phyloP scores from a whole-genome alignment of 1,284 basidiomycete genomes.

The Ganoderma sinense region DNA sequence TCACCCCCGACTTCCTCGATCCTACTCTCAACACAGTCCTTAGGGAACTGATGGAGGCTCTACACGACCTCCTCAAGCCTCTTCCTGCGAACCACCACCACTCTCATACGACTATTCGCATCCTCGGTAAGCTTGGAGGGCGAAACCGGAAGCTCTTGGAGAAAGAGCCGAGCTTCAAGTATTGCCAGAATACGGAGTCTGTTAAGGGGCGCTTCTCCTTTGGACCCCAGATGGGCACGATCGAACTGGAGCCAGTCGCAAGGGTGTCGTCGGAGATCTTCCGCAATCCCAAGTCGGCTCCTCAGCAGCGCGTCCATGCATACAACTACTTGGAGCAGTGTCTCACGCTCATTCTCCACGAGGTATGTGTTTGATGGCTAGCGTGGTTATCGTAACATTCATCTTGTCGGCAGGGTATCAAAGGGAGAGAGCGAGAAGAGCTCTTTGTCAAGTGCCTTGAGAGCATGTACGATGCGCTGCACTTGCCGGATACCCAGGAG shows the following conservation, averaged over 20 bases:
- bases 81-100: constrained; percentile 92
- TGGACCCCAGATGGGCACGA: constrained; percentile 69
- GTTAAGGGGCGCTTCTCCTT: constrained; percentile 81
- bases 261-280: constrained; percentile 77
- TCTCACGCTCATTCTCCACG: constrained; percentile 76
- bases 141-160: constrained; percentile 90
- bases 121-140: constrained; percentile 97
- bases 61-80: constrained; percentile 92
- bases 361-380: constrained; percentile 57
- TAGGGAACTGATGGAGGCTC: constrained; percentile 93
- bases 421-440: constrained; percentile 79
- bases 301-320: constrained; percentile 74
- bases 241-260: constrained; percentile 81
- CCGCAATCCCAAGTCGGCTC: constrained; percentile 56
- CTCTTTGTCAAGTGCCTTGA: constrained; percentile 78
- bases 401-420: constrained; percentile 59
- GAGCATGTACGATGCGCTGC: constrained; percentile 83
- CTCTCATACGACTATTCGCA: constrained; percentile 95
- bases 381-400: background rate
- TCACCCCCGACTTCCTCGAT: constrained; percentile 98
- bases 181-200: constrained; percentile 72
- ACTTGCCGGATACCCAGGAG: constrained; percentile 73
- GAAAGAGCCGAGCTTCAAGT: constrained; percentile 83
- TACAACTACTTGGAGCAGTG: constrained; percentile 84
- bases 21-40: constrained; percentile 95